Evolutionary conservation across 2,329 filamentous ascomycete genomes (phyloP), one percentile per base, ranked within the genome.

Genomic region (Penicillium thymicola): DNA sequence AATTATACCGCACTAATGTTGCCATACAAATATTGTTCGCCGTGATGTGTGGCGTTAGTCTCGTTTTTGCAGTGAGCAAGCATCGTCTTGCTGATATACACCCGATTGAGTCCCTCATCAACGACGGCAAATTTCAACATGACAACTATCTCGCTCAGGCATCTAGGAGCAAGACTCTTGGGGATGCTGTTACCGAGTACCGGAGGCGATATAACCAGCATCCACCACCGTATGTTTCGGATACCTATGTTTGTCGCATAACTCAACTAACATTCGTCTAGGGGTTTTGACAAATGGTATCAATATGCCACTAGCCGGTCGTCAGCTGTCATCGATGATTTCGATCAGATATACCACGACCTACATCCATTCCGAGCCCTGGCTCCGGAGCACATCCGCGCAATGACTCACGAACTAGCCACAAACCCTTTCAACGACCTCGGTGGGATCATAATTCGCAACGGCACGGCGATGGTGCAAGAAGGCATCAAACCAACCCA

Each of bases 241-340:
- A 23, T 32, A 6, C 1, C 21, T 27, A 7, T 13, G 2, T 23
- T 51, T 44, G 14, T 32, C 30, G 11, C 16, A 45, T 6, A 13
- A 9, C 10, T n/a, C 13, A 23, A 30, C 58, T 65, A 55, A 66
- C 14, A 0, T 23, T 50, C 14, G 25, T 38, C n/a, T 45, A 75
- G 72, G 10, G 79, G 79, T 13, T 87, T 86, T 60, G 81, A 85
- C 59, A 72, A 78, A 55, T 86, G 84, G 84, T 85, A 82, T 63
- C 67, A 78, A 37, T 86, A 80, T 66, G 83, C 84, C 1, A 78
- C 72, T 5, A 76, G 70, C 7, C 78, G 78, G 38, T 79, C 77
- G 14, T 81, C 82, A 1, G 66, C 79, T 5, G 70, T 86, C 9
- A 81, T 86, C 47, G 84, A 87, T 59, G 81, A 85, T 59, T 86